Base-by-base conservation (phyloP, 2,329 filamentous ascomycete genomes). In the Rutstroemia sp. region DNA sequence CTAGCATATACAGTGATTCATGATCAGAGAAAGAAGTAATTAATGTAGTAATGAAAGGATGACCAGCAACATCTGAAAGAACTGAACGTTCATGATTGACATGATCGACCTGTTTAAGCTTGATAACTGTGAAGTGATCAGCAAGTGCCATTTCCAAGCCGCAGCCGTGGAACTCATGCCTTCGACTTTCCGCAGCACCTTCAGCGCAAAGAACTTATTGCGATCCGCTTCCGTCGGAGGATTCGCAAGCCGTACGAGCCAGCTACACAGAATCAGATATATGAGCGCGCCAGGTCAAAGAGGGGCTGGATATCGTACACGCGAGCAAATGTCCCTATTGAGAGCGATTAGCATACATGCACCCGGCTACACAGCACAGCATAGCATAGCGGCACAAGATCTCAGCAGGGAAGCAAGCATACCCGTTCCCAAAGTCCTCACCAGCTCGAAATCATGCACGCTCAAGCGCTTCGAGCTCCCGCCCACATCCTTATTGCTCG, bases 41-140 rank as follows among this genome's bases (percentile, higher is more conserved):
- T 68, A 92, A 80, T 60, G 81, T 85, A 52, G 89, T 92, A 69
- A 94, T 92, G 73, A 92, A 94, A 23, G 89, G 89, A 68, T 92
- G 85, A 23, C 88, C 88, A 48, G 86, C 84, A 48, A 92, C 86
- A 61, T 88, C 84, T 66, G 83, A 81, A 51, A 94, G 82, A 63
- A 92, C 86, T 60, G 84, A 81, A 64, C 88, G 86, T 76, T 94
- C 89, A 72, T 92, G 88, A 59, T 87, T 86, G 54, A 92, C 88
- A 71, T 94, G 89, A 72, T 92, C 88, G 63, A 92, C 85, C 69
- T 94, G 89, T 76, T 92, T 92, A 57, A 92, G 79, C 61, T 86
- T 86, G 70, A 94, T 87, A 46, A 94, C 86, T 81, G 66, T 48
- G 49, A 45, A 16, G 45, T 25, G 39, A 46, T 41, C 47, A 46